These are phyloP conservation scores for Rhynchospora tenuis DNA, from an alignment of 176 grass and related monocot genomes.

Conservation along the genomic window DNA sequence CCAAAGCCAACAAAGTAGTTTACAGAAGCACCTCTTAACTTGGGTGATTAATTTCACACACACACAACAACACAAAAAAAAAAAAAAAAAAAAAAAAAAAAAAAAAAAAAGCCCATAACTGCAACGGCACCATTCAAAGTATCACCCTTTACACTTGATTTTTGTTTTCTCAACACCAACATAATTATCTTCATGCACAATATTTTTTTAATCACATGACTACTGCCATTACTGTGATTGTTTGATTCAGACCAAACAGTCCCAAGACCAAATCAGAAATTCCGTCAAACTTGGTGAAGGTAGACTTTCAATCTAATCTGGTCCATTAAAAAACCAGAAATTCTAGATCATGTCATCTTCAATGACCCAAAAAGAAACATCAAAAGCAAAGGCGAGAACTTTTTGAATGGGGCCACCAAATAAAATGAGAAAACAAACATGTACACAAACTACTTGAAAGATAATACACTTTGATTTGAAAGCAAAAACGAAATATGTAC, in stretches of 20 bases:
- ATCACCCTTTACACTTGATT: not conserved
- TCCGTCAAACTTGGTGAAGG: not conserved
- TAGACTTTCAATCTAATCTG: not conserved
- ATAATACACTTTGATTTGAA: not conserved
- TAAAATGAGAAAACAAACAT: constrained; percentile 13
- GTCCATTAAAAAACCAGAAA: not conserved
- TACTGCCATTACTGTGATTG: not conserved
- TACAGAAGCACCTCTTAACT: not conserved
- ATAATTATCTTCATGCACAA: not conserved
- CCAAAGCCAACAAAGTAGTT: not conserved
- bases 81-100: constrained; percentile 4
- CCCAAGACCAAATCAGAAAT: not conserved
- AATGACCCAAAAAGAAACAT: not conserved
- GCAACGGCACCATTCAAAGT: not conserved
- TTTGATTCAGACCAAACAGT: not conserved
- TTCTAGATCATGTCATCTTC: not conserved
- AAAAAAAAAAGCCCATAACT: not conserved
- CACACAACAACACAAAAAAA: not conserved
- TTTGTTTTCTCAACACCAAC: not conserved
- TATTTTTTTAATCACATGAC: not conserved
- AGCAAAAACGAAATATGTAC: constrained; percentile 3
- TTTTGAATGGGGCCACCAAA: constrained; percentile 10
- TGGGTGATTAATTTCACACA: not conserved
- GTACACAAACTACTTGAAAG: not conserved
- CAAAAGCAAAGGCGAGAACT: not conserved